phyloP scores from a whole-genome alignment of 495 filamentous ascomycete genomes.

The Umbilicaria muhlenbergii region DNA sequence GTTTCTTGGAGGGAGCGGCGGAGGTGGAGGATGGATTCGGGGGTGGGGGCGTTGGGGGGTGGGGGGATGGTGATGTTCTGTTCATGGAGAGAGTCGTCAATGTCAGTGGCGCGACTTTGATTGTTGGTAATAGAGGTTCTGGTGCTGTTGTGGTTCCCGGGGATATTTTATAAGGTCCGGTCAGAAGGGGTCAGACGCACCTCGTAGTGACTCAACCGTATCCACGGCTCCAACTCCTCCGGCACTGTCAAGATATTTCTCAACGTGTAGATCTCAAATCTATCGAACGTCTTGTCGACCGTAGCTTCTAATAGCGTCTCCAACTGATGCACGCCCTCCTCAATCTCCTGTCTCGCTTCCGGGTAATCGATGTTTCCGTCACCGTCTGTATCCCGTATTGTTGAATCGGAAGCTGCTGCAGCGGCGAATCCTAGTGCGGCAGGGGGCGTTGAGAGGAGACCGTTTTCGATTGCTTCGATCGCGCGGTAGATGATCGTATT shows the following conservation, averaged over 20 bases:
- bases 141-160: not conserved
- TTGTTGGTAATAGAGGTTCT: not conserved
- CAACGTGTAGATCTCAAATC: slow-evolving; percentile 69
- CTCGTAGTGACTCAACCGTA: slow-evolving; percentile 76
- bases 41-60: slow-evolving; percentile 30
- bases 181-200: slow-evolving; percentile 27
- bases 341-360: slow-evolving; percentile 62
- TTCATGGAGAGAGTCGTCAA: not conserved
- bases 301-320: slow-evolving; percentile 83
- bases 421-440: slow-evolving; percentile 55
- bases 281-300: slow-evolving; percentile 66
- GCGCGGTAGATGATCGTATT: slow-evolving; percentile 81
- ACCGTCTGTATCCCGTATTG: slow-evolving; percentile 35
- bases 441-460: slow-evolving; percentile 56
- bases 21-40: slow-evolving; percentile 50
- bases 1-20: slow-evolving; percentile 70
- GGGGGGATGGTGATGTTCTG: slow-evolving; percentile 10
- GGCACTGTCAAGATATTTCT: slow-evolving; percentile 75
- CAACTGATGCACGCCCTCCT: slow-evolving; percentile 78
- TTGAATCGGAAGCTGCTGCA: slow-evolving; percentile 24
- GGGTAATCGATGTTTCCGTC: slow-evolving; percentile 37
- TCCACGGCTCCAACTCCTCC: slow-evolving; percentile 55
- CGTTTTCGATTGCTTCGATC: slow-evolving; percentile 67
- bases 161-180: not conserved
- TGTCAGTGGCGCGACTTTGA: not conserved